phyloP scores from a whole-genome alignment of 225 moss, liverwort and hornwort genomes.

The Ulota crispa region DNA sequence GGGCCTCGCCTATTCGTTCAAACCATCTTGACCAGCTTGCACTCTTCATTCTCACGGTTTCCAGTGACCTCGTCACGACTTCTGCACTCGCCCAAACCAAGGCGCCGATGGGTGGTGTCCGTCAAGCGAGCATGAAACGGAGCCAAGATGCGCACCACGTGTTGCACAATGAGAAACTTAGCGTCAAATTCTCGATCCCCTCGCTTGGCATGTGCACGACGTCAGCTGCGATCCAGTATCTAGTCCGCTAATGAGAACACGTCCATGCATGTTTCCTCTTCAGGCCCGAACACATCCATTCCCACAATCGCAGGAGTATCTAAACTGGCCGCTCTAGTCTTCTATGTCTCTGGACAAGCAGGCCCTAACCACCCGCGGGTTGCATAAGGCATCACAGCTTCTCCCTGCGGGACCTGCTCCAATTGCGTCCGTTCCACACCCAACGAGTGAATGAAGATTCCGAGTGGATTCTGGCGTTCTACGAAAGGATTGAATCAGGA shows the following conservation, averaged over 20 bases:
- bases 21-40: neutral
- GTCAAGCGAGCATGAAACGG: neutral
- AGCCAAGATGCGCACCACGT: neutral
- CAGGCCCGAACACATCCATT: neutral
- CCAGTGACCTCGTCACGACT: too few species aligned
- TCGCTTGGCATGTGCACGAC: too few species aligned
- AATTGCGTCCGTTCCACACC: neutral
- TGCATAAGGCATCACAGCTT: neutral
- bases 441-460: neutral
- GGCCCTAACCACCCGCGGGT: neutral
- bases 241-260: neutral
- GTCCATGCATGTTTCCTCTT: neutral
- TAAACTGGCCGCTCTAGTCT: neutral
- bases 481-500: neutral
- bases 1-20: neutral
- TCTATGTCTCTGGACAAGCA: neutral
- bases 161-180: neutral
- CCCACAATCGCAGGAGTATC: neutral
- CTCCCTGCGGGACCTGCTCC: neutral
- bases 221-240: neutral
- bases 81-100: neutral
- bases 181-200: neutral
- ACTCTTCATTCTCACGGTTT: neutral
- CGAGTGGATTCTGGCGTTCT: neutral
- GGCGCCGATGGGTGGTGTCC: neutral